A percentile compares a stretch with the other conserved stretches of the same genome.
These are phyloP conservation scores for Coemansia sp. DNA, from an alignment of 192 early-diverging fungal species.

Conservation along the genomic window DNA sequence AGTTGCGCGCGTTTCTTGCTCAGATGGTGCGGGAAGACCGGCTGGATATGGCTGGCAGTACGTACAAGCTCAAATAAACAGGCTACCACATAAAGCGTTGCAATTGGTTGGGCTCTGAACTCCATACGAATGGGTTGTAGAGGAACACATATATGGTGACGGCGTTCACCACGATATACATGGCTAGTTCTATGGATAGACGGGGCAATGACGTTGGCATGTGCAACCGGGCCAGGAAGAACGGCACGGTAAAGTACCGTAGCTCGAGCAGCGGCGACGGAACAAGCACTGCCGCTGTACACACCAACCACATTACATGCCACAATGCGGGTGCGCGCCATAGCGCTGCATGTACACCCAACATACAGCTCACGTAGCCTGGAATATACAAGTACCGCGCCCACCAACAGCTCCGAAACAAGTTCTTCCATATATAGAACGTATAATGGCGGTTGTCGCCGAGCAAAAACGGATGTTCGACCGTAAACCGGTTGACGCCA, in stretches of 20 bases:
- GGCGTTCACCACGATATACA: conserved; percentile 60
- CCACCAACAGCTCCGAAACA: conserved; percentile 59
- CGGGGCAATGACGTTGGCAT: conserved; percentile 31
- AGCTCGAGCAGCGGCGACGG: conserved; percentile 94
- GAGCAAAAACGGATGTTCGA: conserved; percentile 90
- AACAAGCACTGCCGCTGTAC: conserved; percentile 65
- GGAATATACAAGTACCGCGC: conserved; percentile 65
- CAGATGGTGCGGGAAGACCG: conserved; percentile 54
- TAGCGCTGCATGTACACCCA: conserved; percentile 30
- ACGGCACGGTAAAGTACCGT: conserved; percentile 92
- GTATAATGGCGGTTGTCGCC: conserved; percentile 95
- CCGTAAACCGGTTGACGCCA: conserved; percentile 57
- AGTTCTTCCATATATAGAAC: conserved; percentile 90
- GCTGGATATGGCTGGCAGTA: conserved; percentile 47
- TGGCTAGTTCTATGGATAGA: conserved; percentile 46
- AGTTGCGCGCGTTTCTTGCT: conserved; percentile 46
- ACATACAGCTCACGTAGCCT: conserved; percentile 56
- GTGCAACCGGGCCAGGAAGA: conserved; percentile 68
- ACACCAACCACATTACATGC: conserved; percentile 54
- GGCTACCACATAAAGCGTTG: conserved; percentile 95
- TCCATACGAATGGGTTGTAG: conserved; percentile 71
- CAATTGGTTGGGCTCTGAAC: conserved; percentile 58
- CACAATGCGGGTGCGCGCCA: conserved; percentile 55
- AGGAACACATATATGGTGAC: conserved; percentile 77
- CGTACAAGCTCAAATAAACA: conserved; percentile 37